Evolutionary conservation across 2,329 filamentous ascomycete species (phyloP).

Genomic region (Talaromyces albobiverticillius): DNA sequence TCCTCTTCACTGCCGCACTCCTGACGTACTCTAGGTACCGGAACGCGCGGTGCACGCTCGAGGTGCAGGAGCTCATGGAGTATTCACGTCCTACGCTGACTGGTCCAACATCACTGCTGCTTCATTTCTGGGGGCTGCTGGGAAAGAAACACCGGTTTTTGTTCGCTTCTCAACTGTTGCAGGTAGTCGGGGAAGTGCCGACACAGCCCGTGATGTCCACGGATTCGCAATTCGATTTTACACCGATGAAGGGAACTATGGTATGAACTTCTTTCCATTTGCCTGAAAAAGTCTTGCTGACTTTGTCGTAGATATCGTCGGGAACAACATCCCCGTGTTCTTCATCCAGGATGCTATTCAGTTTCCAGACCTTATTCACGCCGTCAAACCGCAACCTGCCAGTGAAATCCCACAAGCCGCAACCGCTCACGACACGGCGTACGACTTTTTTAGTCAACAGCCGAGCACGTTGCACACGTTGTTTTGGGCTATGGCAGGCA

Average conservation of each 20-base stretch:
- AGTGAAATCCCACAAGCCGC: constrained; percentile 52
- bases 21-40: constrained; percentile 45
- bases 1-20: not conserved
- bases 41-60: constrained; percentile 69
- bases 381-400: constrained; percentile 40
- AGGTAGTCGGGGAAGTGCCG: constrained; percentile 65
- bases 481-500: constrained; percentile 40
- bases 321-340: constrained; percentile 42
- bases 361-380: constrained; percentile 41
- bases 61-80: constrained; percentile 66
- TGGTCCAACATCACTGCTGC: constrained; percentile 67
- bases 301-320: constrained; percentile 33
- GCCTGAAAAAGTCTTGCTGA: not conserved
- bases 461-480: constrained; percentile 48
- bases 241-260: constrained; percentile 69
- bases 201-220: constrained; percentile 69
- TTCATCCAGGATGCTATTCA: constrained; percentile 42
- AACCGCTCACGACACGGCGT: constrained; percentile 52
- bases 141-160: constrained; percentile 64
- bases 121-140: constrained; percentile 57
- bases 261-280: constrained; percentile 18
- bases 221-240: constrained; percentile 70
- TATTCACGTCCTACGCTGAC: constrained; percentile 65
- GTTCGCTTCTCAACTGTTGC: constrained; percentile 74
- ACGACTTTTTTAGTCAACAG: constrained; percentile 41